These are phyloP conservation scores for Zygnema cylindricum DNA, from an alignment of 139 green algal species.

Conservation along the genomic window DNA sequence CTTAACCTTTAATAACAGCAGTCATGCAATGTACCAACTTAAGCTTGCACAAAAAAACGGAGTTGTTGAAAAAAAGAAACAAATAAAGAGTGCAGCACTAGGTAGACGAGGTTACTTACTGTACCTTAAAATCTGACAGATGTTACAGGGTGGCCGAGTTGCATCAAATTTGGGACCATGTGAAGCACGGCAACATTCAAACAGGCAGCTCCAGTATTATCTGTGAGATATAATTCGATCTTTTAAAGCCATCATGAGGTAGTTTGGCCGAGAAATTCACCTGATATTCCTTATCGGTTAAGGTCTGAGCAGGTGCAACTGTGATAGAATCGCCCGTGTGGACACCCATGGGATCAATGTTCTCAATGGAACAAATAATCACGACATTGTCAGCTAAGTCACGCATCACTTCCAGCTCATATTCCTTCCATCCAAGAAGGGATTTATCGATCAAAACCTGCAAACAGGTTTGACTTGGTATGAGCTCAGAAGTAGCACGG, in stretches of 20 bases:
- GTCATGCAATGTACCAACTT: no score
- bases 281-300: conserved; percentile 91
- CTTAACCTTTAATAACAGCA: no score
- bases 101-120: no score
- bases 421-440: conserved; percentile 98
- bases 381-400: conserved; percentile 98
- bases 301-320: conserved; percentile 80
- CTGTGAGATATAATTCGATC: neutral
- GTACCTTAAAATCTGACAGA: no score
- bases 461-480: neutral
- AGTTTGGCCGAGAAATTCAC: neutral
- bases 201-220: no score
- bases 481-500: neutral
- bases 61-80: no score
- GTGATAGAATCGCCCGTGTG: conserved; percentile 90
- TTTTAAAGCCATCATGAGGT: neutral
- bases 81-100: no score
- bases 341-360: conserved; percentile 99
- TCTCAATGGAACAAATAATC: conserved; percentile 99
- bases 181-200: no score
- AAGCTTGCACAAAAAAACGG: no score
- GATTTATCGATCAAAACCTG: conserved; percentile 88
- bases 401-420: conserved; percentile 93
- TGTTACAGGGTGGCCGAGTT: no score
- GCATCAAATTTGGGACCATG: no score